Base-by-base conservation (phyloP, 176 grass and related monocot genomes). In the Canna indica region DNA sequence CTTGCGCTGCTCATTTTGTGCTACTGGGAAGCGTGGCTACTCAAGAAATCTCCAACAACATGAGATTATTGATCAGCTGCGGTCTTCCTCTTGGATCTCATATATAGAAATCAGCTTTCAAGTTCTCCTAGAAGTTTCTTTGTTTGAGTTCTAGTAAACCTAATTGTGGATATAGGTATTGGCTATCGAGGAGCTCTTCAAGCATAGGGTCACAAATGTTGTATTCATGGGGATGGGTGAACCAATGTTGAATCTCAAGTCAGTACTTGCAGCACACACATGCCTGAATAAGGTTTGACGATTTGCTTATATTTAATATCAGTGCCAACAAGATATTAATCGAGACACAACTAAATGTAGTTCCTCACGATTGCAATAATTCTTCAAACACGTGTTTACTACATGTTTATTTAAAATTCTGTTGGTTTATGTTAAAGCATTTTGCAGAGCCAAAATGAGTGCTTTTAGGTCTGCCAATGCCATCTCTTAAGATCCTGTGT, bases 151-250 rank as follows among this genome's bases (percentile, higher is more conserved):
- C 22, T 66, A 41, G 11, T 38, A 9, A 24, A 75, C 15, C 18
- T 3, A 36, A 42, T 78, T 56, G 53, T 62, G 52, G 46, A 66
- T 80, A 42, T 71, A 92, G 93, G 93, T 97, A 5, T 69, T 97
- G 77, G 81, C 79, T 60, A 87, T 97, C 75, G 93, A 97, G 75
- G 86, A 97, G 24, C 72, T 60, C 26, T 97, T 92, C 84, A 90
- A 87, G 62, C 86, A 87, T 60, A 97, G 86, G 79, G 93, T 97
- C 27, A 83, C 85, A 67, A 92, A 97, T 80, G 93, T 97, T 10
- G 93, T 97, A 33, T 97, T 97, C 81, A 97, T 97, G 93, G 93
- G 93, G 12, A 97, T 97, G 93, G 88, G 93, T 32, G 93, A 97
- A 80, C 93, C 88, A 28, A 92, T 97, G 93, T 22, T 97, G 74